These are phyloP conservation scores for Fusarium ambrosium DNA, from an alignment of 2,329 filamentous ascomycete genomes.

Conservation along the genomic window DNA sequence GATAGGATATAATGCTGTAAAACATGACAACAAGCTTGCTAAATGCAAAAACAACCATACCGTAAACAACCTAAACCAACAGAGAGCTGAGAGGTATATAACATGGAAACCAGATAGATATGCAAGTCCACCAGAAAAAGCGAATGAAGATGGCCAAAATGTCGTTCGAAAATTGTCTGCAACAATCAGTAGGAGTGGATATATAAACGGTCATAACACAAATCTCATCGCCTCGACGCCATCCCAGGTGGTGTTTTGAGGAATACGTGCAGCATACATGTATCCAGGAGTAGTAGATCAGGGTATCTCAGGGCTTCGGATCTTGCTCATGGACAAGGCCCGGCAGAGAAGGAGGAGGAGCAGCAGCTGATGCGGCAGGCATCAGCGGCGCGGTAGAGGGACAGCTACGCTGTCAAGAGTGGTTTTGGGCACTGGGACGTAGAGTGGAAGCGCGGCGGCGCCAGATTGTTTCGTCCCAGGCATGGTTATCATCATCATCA, in stretches of 20 bases:
- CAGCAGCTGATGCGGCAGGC: neutral
- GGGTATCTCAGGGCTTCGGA: neutral
- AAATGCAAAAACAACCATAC: neutral
- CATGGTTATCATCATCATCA: neutral
- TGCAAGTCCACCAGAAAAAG: neutral
- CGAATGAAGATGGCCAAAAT: neutral
- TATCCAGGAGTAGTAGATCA: neutral
- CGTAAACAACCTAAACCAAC: neutral
- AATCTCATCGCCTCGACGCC: neutral
- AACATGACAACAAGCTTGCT: neutral
- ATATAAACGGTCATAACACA: conserved; percentile 7
- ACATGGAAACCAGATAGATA: neutral
- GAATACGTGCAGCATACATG: neutral
- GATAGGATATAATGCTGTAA: neutral
- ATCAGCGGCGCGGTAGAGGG: neutral
- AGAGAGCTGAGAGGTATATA: neutral
- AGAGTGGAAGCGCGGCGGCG: conserved; percentile 5
- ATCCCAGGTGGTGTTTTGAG: neutral
- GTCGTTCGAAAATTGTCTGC: conserved; percentile 9
- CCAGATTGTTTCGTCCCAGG: neutral
- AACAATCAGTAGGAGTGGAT: conserved; percentile 22
- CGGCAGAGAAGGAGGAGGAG: neutral
- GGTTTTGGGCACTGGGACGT: neutral
- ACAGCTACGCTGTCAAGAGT: neutral
- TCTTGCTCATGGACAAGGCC: neutral